A percentile compares a stretch with the other conserved stretches of the same genome.
Evolutionary conservation across 495 filamentous ascomycete species (phyloP).

Genomic region (Astrothelium macrocarpum): DNA sequence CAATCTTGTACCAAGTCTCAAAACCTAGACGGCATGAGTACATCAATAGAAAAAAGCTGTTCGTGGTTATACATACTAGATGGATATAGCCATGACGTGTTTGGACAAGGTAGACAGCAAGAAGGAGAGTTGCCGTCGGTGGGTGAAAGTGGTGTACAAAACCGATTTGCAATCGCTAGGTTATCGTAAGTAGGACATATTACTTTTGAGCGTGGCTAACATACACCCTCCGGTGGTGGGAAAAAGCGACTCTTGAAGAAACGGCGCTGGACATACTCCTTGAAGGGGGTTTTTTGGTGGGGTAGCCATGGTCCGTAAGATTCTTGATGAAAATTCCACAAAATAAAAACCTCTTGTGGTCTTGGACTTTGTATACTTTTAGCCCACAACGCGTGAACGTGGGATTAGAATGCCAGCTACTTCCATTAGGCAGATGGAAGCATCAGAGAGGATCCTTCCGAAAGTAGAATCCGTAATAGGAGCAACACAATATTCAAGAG

Average conservation of each 20-base stretch:
- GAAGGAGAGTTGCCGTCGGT: constrained; percentile 31
- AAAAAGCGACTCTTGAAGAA: constrained; percentile 52
- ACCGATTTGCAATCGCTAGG: constrained; percentile 59
- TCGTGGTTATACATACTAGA: constrained; percentile 44
- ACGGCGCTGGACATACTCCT: constrained; percentile 54
- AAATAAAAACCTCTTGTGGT: background rate
- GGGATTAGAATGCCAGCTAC: background rate
- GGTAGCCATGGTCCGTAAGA: constrained; percentile 14
- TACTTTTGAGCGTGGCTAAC: constrained; percentile 22
- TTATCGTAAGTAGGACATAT: constrained; percentile 23
- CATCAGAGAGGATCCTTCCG: background rate
- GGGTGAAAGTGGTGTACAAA: constrained; percentile 45
- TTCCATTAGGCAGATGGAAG: background rate
- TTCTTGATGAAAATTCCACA: background rate
- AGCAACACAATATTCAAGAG: background rate
- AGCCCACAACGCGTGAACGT: background rate
- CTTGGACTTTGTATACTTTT: background rate
- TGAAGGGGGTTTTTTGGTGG: constrained; percentile 19
- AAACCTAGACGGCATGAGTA: constrained; percentile 43
- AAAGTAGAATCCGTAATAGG: background rate
- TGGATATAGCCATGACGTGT: constrained; percentile 74
- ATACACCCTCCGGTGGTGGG: constrained; percentile 55
- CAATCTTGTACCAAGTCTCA: constrained; percentile 48
- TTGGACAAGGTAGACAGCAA: constrained; percentile 89
- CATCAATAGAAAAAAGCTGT: background rate